Percentiles rank a stretch among this genome's conserved stretches.
Conservation (phyloP, 2,329 filamentous ascomycete genomes). For the Aspergillus awamori region DNA sequence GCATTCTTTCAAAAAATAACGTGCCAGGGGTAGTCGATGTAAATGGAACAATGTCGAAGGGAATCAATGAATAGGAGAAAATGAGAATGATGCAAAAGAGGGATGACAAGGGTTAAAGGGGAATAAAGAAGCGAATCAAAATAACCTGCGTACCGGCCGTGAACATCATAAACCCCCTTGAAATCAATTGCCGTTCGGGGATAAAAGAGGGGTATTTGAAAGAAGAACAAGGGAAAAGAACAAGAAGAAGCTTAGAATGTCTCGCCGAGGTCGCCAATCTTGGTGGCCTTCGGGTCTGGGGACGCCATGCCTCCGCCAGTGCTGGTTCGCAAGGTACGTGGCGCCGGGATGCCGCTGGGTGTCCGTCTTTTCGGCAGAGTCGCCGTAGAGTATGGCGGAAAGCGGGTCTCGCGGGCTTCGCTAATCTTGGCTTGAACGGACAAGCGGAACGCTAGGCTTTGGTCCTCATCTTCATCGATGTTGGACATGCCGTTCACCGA, state of each 20-base stretch:
- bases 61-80: constrained; percentile 9
- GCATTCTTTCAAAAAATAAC: constrained; percentile 13
- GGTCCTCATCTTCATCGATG: constrained; percentile 58
- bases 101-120: constrained; percentile 6
- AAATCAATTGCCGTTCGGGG: neutral
- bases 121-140: constrained; percentile 17
- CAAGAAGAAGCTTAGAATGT: constrained; percentile 50
- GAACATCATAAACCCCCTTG: constrained; percentile 24
- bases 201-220: constrained; percentile 9
- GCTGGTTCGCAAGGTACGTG: constrained; percentile 45
- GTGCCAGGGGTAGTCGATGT: constrained; percentile 9
- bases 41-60: constrained; percentile 15
- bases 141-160: constrained; percentile 23
- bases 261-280: constrained; percentile 57
- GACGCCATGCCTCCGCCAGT: constrained; percentile 52
- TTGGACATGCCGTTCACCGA: constrained; percentile 59
- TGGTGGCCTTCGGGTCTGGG: constrained; percentile 52
- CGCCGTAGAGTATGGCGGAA: constrained; percentile 55
- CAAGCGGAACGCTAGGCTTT: constrained; percentile 50
- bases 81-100: constrained; percentile 6
- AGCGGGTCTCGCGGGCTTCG: constrained; percentile 35
- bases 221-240: constrained; percentile 4
- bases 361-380: constrained; percentile 54
- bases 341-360: constrained; percentile 50
- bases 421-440: constrained; percentile 29